Evolutionary conservation across 306 rosid species (phyloP).

Genomic region (Prunus salicina): DNA sequence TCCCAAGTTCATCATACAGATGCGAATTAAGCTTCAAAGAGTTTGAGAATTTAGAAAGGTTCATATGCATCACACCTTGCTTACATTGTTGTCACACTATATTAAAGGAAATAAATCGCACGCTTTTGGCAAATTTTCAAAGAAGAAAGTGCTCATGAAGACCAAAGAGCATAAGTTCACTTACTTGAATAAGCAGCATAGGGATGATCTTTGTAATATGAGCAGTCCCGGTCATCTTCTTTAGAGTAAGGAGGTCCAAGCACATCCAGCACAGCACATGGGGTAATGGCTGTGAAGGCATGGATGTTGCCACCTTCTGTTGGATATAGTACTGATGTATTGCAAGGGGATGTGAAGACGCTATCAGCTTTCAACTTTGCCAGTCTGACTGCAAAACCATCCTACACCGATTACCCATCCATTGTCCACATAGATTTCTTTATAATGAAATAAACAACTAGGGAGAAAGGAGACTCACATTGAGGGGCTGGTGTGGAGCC

Average conservation of each 20-base stretch:
- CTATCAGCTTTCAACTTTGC: constrained; percentile 58
- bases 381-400: constrained; percentile 53
- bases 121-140: not conserved
- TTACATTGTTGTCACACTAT: not conserved
- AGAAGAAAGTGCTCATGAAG: not conserved
- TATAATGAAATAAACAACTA: not conserved
- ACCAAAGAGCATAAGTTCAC: not conserved
- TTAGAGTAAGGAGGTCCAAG: constrained; percentile 84
- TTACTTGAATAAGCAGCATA: constrained; percentile 43
- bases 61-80: not conserved
- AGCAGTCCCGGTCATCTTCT: constrained; percentile 71
- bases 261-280: constrained; percentile 89
- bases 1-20: not conserved
- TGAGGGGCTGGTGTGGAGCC: constrained; percentile 30
- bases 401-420: not conserved
- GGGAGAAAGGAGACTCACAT: constrained; percentile 28
- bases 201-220: constrained; percentile 67
- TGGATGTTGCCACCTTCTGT: constrained; percentile 83
- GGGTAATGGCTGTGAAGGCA: constrained; percentile 74
- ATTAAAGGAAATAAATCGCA: too few species aligned
- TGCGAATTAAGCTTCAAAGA: not conserved
- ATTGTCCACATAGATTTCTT: not conserved
- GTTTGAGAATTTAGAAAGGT: not conserved
- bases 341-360: constrained; percentile 59
- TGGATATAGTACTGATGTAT: constrained; percentile 75